A percentile compares a stretch with the other conserved stretches of the same genome.
Evolutionary conservation across 306 rosid genomes (phyloP).

Genomic region (Vigna radiata): DNA sequence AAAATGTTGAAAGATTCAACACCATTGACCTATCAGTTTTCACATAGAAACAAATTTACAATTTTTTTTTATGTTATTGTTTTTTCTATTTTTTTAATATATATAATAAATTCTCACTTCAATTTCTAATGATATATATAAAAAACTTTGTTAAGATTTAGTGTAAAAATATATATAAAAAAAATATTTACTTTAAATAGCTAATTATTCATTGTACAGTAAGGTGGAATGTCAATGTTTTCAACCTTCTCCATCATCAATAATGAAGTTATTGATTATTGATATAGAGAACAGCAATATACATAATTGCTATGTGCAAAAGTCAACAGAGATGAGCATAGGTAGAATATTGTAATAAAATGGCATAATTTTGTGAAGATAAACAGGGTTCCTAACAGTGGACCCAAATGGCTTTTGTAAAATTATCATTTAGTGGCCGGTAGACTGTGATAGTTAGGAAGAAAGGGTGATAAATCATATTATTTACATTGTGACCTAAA

Average conservation of each 20-base stretch:
- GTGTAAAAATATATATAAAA: too few relatives aligned
- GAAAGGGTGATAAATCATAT: not conserved
- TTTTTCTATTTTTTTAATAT: too few relatives aligned
- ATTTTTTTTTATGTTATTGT: too few relatives aligned
- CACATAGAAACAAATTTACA: too few relatives aligned
- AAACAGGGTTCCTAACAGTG: not conserved
- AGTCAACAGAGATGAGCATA: conserved; percentile 3
- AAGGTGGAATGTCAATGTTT: not conserved
- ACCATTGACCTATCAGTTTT: too few relatives aligned
- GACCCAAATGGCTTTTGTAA: conserved; percentile 10
- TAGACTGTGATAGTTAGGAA: not conserved
- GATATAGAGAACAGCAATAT: not conserved
- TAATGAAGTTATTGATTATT: not conserved
- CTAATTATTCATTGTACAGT: too few relatives aligned
- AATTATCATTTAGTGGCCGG: not conserved
- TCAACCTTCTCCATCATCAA: not conserved
- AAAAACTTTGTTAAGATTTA: too few relatives aligned
- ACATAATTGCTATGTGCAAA: not conserved
- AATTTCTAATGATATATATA: too few relatives aligned
- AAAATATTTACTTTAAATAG: too few relatives aligned
- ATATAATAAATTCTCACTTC: too few relatives aligned
- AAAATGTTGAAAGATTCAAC: too few relatives aligned
- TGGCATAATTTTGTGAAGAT: conserved; percentile 10
- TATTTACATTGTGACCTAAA: not conserved
- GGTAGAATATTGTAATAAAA: conserved; percentile 15